These are phyloP conservation scores for Ensete ventricosum DNA, from an alignment of 176 grass and related monocot genomes.

Conservation along the genomic window DNA sequence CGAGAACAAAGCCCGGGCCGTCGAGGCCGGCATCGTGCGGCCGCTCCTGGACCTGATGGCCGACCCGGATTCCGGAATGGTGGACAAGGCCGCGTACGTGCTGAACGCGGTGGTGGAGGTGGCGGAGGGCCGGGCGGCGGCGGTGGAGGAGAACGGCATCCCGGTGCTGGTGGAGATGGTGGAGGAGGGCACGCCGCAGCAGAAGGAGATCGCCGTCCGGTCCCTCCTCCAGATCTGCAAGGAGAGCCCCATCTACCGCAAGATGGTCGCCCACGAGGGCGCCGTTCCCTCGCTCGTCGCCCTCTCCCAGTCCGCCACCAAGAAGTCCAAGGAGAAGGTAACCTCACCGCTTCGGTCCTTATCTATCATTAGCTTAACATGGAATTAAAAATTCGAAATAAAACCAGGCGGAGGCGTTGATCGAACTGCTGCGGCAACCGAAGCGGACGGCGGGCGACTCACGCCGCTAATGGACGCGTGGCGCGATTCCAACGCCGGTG, in stretches of 20 bases:
- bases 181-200: neutral
- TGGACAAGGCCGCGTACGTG: constrained; percentile 6
- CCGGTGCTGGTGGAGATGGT: constrained; percentile 3
- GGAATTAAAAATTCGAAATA: neutral
- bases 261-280: neutral
- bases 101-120: neutral
- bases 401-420: constrained; percentile 1
- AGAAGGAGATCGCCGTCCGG: neutral
- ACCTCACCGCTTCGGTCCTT: neutral
- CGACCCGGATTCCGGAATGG: constrained; percentile 2
- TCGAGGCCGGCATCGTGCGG: neutral
- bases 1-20: neutral
- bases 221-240: neutral
- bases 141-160: neutral
- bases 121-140: neutral
- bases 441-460: neutral
- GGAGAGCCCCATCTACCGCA: neutral
- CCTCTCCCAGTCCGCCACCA: neutral
- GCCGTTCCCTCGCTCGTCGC: neutral
- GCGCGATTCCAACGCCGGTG: neutral
- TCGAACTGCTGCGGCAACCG: neutral
- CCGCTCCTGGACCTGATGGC: constrained; percentile 4
- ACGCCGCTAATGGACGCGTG: neutral
- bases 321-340: neutral
- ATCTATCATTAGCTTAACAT: neutral